Evolutionary conservation across 2,329 filamentous ascomycete species (phyloP).

Genomic region (Incumbomyces lentus): DNA sequence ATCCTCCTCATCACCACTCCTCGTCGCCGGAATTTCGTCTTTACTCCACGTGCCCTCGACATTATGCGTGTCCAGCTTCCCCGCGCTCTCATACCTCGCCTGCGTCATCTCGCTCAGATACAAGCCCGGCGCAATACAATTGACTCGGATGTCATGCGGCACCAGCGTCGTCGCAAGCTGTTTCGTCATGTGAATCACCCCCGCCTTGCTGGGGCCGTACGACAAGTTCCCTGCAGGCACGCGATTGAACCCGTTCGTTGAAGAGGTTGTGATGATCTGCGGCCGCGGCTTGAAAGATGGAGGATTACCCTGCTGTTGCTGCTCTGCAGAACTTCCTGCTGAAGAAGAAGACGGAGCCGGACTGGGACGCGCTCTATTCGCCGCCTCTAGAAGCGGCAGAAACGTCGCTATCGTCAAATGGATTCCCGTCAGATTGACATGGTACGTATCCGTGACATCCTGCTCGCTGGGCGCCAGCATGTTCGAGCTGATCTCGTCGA

Average conservation of each 20-base stretch:
- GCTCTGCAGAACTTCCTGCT: too few species aligned
- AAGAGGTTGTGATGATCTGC: conserved; percentile 39
- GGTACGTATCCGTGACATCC: conserved; percentile 25
- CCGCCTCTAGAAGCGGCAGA: conserved; percentile 30
- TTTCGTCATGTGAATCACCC: conserved; percentile 39
- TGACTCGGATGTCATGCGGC: conserved; percentile 35
- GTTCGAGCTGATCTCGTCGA: conserved; percentile 6
- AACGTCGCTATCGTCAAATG: conserved; percentile 32
- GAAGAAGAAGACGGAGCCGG: too few species aligned
- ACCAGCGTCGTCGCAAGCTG: conserved; percentile 35
- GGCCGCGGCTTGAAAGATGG: conserved; percentile 23
- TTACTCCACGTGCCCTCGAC: conserved; percentile 31
- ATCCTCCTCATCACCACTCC: conserved; percentile 49
- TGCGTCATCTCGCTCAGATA: conserved; percentile 54
- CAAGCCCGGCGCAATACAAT: conserved; percentile 41
- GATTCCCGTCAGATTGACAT: conserved; percentile 28
- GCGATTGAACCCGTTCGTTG: conserved; percentile 35
- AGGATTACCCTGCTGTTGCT: too few species aligned
- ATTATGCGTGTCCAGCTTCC: conserved; percentile 25
- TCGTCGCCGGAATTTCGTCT: conserved; percentile 44
- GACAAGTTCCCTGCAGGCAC: conserved; percentile 28
- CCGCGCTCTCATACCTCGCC: conserved; percentile 34
- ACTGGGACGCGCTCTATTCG: conserved; percentile 28
- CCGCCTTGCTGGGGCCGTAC: conserved; percentile 37
- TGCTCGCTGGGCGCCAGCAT: conserved; percentile 11